Percentiles rank a stretch among this genome's conserved stretches.
These are phyloP conservation scores for Colletotrichum tamarilloi DNA, from an alignment of 2,329 filamentous ascomycete genomes.

Conservation along the genomic window DNA sequence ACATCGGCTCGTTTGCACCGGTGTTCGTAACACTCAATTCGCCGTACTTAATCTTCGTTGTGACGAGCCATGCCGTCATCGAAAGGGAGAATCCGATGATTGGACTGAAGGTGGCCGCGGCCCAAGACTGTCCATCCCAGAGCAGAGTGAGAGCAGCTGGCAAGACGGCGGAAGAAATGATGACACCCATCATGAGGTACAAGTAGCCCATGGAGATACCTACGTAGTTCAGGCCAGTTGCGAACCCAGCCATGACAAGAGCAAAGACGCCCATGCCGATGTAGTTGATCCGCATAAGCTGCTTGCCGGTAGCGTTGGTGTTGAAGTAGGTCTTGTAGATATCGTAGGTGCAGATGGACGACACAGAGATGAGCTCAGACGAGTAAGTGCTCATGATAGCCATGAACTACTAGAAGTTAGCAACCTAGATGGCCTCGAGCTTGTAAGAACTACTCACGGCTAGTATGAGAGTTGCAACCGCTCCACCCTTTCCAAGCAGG, in stretches of 20 bases:
- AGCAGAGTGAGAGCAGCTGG: slow-evolving; percentile 79
- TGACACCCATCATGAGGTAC: slow-evolving; percentile 85
- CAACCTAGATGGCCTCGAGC: too few relatives aligned
- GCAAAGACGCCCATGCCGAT: slow-evolving; percentile 74
- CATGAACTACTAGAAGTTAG: slow-evolving; percentile 68
- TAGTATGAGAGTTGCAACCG: slow-evolving; percentile 80
- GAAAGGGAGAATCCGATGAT: slow-evolving; percentile 75
- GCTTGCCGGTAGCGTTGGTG: slow-evolving; percentile 74
- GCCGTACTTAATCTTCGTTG: slow-evolving; percentile 75
- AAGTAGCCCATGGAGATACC: slow-evolving; percentile 84
- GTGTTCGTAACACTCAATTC: slow-evolving; percentile 74
- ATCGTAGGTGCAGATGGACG: slow-evolving; percentile 84
- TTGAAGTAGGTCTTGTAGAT: slow-evolving; percentile 87
- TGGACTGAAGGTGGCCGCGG: slow-evolving; percentile 75
- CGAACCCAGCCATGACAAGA: slow-evolving; percentile 79
- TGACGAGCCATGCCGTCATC: slow-evolving; percentile 82
- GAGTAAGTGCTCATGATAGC: slow-evolving; percentile 88
- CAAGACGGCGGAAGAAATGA: slow-evolving; percentile 81
- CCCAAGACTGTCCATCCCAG: slow-evolving; percentile 71
- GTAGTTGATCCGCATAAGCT: slow-evolving; percentile 79
- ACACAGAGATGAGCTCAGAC: slow-evolving; percentile 87
- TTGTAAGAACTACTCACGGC: slow-evolving; percentile 50
- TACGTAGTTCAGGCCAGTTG: slow-evolving; percentile 74
- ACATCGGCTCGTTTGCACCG: slow-evolving; percentile 82
- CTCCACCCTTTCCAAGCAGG: slow-evolving; percentile 83